A percentile compares a stretch with the other conserved stretches of the same genome.
These are phyloP conservation scores for Brassica napus DNA, from an alignment of 345 rosid species.

Conservation along the genomic window Da-Ae NC_063451.1:41306501-41307000, in stretches of 20 bases:
- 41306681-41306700: conserved; percentile 36
- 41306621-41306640: conserved; percentile 36
- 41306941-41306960: conserved; percentile 7
- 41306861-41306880: conserved; percentile 11
- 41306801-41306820: conserved; percentile 14
- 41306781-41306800: conserved; percentile 26
- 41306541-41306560: conserved; percentile 61
- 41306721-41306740: conserved; percentile 36
- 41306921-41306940: conserved; percentile 14
- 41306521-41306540: conserved; percentile 54
- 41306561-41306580: conserved; percentile 71
- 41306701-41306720: conserved; percentile 29
- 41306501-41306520: conserved; percentile 20
- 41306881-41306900: conserved; percentile 13
- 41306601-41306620: conserved; percentile 36
- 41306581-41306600: conserved; percentile 65
- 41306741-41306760: conserved; percentile 50
- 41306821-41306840: not conserved
- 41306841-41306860: not conserved
- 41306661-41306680: conserved; percentile 61
- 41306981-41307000: conserved; percentile 26
- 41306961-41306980: not conserved
- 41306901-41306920: conserved; percentile 21
- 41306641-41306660: conserved; percentile 50
- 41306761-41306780: conserved; percentile 39